Evolutionary conservation across 306 rosid genomes (phyloP), one percentile per base, ranked within the genome.

Genomic region (Echinosophora koreensis): DNA sequence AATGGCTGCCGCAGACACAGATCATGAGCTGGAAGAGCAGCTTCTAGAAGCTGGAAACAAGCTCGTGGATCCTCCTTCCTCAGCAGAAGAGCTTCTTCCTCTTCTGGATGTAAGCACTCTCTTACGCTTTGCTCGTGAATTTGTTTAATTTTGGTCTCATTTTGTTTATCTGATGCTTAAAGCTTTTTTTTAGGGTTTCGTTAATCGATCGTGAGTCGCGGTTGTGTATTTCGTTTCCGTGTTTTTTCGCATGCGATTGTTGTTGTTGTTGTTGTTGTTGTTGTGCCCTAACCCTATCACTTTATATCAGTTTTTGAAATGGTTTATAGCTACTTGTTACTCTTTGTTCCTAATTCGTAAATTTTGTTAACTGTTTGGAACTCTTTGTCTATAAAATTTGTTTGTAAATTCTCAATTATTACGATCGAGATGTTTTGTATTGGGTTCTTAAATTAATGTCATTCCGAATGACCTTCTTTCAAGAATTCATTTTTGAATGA

Each of bases 1-100:
- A 74, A 94, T 94, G 98, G 93, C 90, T 56, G 83, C 92, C 32
- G 7, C 87, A 4, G 97, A 94, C n/a, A 6, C 86, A 3, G 97
- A 94, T 17, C 86, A 70, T 32, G 96, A 90, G 74, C 94, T 91
- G 46, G 89, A 92, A 71, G 82, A 77, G 6, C 87, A 87, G 87
- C 97, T 94, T 30, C 16, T 78, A 14, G 86, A 90, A 85, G 96
- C 94, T 71, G 98, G 97, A 1, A 81, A 73, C 58, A 84, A 62
- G 86, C 97, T 94, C 64, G 35, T 72, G 38, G 87, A 87, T 54
- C 92, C 89, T 74, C 93, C 98, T 30, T 55, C 93, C 10, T 58
- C 90, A 22, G 85, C 81, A 15, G 88, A 87, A 0, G 88, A 94
- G 9, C 89, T 94, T 9, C 89, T 94, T 6, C 75, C 68, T 63